Base-by-base conservation (phyloP, 257 asterid genomes). In the Hygrophila difformis region DNA sequence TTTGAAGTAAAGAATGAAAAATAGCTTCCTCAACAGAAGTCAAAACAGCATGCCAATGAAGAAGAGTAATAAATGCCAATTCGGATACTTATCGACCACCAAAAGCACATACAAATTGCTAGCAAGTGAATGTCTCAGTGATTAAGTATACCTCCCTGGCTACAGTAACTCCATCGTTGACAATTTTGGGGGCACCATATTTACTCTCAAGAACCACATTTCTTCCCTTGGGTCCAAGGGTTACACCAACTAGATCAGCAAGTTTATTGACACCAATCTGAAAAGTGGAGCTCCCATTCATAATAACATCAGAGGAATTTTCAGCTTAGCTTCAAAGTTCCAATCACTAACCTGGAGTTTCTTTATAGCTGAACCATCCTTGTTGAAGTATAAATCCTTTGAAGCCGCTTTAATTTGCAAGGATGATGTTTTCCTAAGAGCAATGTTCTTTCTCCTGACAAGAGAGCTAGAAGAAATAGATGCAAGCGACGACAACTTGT, bases 161-260 rank as follows among this genome's bases (percentile, higher is more conserved):
- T 47, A 91, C 99, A 5, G 99, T 91, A 54, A 91, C 99, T 47
- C 99, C 99, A 62, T 91, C 99, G 39, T 91, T 91, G 20, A 91
- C 97, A 45, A 91, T 91, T 67, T 76, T 91, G 1, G 99, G 99
- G 52, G 97, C 82, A 33, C 97, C 99, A 39, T 91, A 91, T 69
- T 86, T 91, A 83, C 99, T 86, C 69, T 91, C 99, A 19, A 91
- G 94, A 28, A 91, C 99, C 19, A 91, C 99, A 67, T 91, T 91
- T 47, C 99, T 74, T 26, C 99, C 99, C 60, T 91, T 91, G 29
- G 99, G 99, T 43, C 99, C 99, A 65, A 86, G 84, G 38, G 99
- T 91, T 34, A 91, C 95, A 49, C 99, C 99, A 39, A 91, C 99
- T 48, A 91, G 73, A 65, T 91, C 97, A 8, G 99, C 87, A 28